A percentile compares a stretch with the other conserved stretches of the same genome.
Conservation (phyloP, 169 alveolate genomes). For the Plasmodium sp. region DNA sequence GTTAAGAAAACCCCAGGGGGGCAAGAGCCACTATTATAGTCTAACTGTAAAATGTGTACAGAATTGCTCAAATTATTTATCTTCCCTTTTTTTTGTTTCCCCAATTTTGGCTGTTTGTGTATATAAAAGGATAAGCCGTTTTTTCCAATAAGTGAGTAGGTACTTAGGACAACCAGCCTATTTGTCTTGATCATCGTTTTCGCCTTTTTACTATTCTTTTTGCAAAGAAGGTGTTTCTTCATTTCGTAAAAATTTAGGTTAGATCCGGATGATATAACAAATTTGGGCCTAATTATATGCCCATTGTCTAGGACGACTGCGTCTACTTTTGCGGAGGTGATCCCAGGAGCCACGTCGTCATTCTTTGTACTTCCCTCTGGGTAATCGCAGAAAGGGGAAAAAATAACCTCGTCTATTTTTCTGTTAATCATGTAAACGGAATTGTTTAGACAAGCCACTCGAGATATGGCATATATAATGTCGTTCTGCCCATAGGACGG, state of each 20-base stretch:
- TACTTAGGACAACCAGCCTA: conserved; percentile 44
- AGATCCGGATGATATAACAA: conserved; percentile 66
- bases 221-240: conserved; percentile 28
- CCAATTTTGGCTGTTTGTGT: conserved; percentile 35
- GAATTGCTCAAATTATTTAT: neutral
- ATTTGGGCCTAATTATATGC: conserved; percentile 23
- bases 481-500: conserved; percentile 66
- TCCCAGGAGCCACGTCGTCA: neutral
- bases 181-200: conserved; percentile 6
- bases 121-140: conserved; percentile 41
- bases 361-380: neutral
- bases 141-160: conserved; percentile 49
- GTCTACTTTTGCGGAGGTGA: conserved; percentile 2
- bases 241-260: conserved; percentile 40
- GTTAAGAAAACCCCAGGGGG: conserved; percentile 53
- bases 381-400: neutral
- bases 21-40: conserved; percentile 56
- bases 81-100: neutral
- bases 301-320: conserved; percentile 38
- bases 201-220: neutral
- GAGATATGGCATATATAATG: conserved; percentile 45
- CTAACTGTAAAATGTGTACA: conserved; percentile 55
- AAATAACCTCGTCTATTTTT: conserved; percentile 27
- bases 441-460: conserved; percentile 58
- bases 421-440: conserved; percentile 58